Conservation (phyloP, 768 basidiomycete species). For the Russula earlei region DNA sequence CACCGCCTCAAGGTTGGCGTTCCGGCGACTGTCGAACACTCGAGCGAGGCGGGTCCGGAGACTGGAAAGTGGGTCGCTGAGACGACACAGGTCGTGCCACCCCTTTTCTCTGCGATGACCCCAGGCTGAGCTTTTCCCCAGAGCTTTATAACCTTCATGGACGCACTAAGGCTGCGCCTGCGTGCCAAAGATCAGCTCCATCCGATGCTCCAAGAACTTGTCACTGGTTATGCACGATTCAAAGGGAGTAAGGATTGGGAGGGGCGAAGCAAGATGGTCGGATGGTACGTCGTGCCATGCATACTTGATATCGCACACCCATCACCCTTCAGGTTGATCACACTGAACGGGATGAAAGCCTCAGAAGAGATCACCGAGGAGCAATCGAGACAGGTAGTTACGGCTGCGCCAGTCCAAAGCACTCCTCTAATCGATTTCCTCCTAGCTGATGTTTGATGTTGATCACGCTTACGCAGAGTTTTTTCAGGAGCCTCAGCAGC, state of each 20-base stretch:
- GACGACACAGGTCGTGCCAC: conserved; percentile 74
- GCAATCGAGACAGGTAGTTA: conserved; percentile 76
- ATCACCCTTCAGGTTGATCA: conserved; percentile 67
- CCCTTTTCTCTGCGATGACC: neutral
- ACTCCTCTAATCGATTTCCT: neutral
- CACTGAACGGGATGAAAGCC: conserved; percentile 93
- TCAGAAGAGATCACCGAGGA: conserved; percentile 95
- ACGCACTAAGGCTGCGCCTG: conserved; percentile 83
- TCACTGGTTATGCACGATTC: conserved; percentile 88
- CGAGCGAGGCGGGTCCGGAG: conserved; percentile 84
- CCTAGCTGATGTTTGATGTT: conserved; percentile 87
- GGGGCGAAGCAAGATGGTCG: conserved; percentile 85
- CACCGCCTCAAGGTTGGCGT: conserved; percentile 88
- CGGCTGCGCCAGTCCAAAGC: neutral
- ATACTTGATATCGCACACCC: neutral
- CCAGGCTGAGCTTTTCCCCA: conserved; percentile 27
- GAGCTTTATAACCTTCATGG: conserved; percentile 99
- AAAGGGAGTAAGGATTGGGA: conserved; percentile 96
- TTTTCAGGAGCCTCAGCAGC: conserved; percentile 61
- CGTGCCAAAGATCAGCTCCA: conserved; percentile 98
- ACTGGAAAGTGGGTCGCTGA: conserved; percentile 97
- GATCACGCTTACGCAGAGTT: conserved; percentile 95
- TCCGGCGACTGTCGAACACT: conserved; percentile 94
- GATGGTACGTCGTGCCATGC: conserved; percentile 51
- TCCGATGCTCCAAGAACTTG: conserved; percentile 90